phyloP scores from a whole-genome alignment of 805 yeast species.

The Pichia californica region DNA sequence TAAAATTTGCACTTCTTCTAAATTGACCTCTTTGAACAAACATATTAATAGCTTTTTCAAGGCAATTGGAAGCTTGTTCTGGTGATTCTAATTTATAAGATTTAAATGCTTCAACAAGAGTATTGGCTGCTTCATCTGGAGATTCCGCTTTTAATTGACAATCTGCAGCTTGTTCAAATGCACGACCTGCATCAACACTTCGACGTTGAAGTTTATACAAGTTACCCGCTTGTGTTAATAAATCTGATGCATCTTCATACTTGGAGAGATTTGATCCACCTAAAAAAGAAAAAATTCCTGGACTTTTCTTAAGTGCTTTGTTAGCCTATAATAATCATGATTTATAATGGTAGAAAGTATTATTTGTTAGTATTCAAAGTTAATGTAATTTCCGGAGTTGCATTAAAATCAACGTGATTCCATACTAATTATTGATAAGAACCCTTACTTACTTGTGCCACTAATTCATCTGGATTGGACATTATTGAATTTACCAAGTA shows the following conservation, averaged over 20 bases:
- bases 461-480: constrained; percentile 30
- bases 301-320: constrained; percentile 59
- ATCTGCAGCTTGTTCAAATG: constrained; percentile 81
- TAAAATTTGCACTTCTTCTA: constrained; percentile 91
- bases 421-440: too few species aligned
- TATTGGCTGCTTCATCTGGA: constrained; percentile 87
- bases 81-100: constrained; percentile 72
- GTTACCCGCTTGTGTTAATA: constrained; percentile 91
- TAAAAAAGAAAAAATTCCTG: constrained; percentile 60
- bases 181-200: constrained; percentile 66
- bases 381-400: neutral
- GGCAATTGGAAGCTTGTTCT: constrained; percentile 66
- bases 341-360: neutral
- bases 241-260: constrained; percentile 87
- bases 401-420: too few species aligned
- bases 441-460: constrained; percentile 31
- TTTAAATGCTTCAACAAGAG: constrained; percentile 85
- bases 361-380: neutral
- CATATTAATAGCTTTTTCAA: constrained; percentile 70
- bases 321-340: constrained; percentile 48
- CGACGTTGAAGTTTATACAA: constrained; percentile 72
- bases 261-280: constrained; percentile 58
- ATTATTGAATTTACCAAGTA: too few species aligned
- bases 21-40: constrained; percentile 91
- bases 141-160: constrained; percentile 68